Percentiles rank a stretch among this genome's conserved stretches.
Conservation (phyloP, 2,329 filamentous ascomycete genomes). For the Penicillium sp. region DNA sequence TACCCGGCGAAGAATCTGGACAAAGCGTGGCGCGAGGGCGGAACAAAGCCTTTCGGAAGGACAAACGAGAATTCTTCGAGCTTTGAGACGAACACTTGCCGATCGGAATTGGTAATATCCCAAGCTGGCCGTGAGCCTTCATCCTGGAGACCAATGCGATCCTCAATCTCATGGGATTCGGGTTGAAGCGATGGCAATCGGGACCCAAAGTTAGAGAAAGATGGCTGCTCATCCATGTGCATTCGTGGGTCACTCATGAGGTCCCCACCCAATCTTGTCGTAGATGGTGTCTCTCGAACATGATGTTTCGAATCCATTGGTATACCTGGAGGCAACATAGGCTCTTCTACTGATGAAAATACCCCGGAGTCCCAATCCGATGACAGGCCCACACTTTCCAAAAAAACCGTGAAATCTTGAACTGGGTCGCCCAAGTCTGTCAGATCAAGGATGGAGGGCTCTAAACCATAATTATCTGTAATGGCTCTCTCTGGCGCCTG, state of each 20-base stretch:
- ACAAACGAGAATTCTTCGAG: conserved; percentile 48
- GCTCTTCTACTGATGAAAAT: conserved; percentile 45
- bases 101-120: conserved; percentile 49
- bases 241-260: conserved; percentile 40
- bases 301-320: conserved; percentile 38
- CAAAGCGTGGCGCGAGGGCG: conserved; percentile 51
- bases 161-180: conserved; percentile 47
- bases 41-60: conserved; percentile 48
- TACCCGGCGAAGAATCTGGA: conserved; percentile 54
- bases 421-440: conserved; percentile 50
- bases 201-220: conserved; percentile 51
- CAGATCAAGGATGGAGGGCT: conserved; percentile 47
- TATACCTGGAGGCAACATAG: conserved; percentile 38
- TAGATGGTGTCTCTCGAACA: conserved; percentile 29
- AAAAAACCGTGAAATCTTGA: conserved; percentile 50
- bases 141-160: conserved; percentile 43
- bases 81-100: conserved; percentile 46
- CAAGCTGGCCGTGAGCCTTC: conserved; percentile 46
- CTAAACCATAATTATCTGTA: conserved; percentile 45
- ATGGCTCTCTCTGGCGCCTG: conserved; percentile 38
- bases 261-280: conserved; percentile 41
- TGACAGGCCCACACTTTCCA: conserved; percentile 51
- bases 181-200: conserved; percentile 50
- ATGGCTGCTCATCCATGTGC: conserved; percentile 42
- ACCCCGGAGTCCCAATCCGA: conserved; percentile 52